Conservation (phyloP, 768 basidiomycete species). For the Amylocystis lapponica region DNA sequence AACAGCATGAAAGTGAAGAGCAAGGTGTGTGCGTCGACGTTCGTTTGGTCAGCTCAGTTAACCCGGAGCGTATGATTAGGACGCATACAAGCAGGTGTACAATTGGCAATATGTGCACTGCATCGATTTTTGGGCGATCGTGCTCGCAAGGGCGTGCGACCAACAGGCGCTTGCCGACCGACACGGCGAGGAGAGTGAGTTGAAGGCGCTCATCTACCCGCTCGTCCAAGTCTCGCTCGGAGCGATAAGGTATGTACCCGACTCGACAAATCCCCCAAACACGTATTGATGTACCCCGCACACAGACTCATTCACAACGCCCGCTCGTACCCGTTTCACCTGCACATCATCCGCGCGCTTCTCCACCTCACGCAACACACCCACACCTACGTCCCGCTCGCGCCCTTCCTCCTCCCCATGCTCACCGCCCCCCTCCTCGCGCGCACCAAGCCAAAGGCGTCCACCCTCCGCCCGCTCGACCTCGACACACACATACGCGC, state of each 20-base stretch:
- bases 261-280: no score
- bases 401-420: conserved; percentile 83
- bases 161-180: conserved; percentile 44
- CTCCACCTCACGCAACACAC: conserved; percentile 82
- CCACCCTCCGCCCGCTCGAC: conserved; percentile 85
- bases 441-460: conserved; percentile 70
- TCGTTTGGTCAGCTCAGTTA: conserved; percentile 6
- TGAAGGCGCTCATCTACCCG: conserved; percentile 89
- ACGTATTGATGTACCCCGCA: no score
- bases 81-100: conserved; percentile 91
- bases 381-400: conserved; percentile 78
- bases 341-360: conserved; percentile 87
- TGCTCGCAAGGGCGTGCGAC: conserved; percentile 78
- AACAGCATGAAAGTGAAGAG: conserved; percentile 87
- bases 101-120: conserved; percentile 99
- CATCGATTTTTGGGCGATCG: conserved; percentile 93
- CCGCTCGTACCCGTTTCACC: conserved; percentile 91
- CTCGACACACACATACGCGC: conserved; percentile 82
- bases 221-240: conserved; percentile 92
- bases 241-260: conserved; percentile 71
- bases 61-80: conserved; percentile 37
- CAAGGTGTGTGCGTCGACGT: conserved; percentile 45
- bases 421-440: conserved; percentile 67
- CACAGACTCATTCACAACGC: conserved; percentile 81
- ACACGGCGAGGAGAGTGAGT: conserved; percentile 61